Evolutionary conservation across 225 moss, liverwort and hornwort species (phyloP), one percentile per base, ranked within the genome.

Genomic region (Polytrichum commune): DNA sequence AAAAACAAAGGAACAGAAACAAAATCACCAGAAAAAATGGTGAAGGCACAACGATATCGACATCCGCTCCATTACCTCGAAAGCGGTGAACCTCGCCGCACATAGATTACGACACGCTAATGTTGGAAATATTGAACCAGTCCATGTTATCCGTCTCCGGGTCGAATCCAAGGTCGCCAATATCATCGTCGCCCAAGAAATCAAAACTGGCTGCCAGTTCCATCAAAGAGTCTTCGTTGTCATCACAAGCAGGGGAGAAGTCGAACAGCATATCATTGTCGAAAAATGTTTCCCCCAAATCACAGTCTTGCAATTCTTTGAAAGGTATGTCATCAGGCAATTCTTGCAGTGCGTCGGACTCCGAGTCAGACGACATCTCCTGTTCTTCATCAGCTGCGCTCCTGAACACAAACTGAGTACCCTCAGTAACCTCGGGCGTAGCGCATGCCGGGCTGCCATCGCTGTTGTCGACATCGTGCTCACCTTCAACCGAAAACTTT

Each of bases 251-350:
- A 24, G 76, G 68, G 0, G 87, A 76, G 0, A 81, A 79, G 68
- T 92, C 88, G 35, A 95, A 93, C 19, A 86, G 73, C 27, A 93
- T 77, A 25, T 90, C 82, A 27, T 89, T 83, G 0, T 78, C 53
- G 0, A 84, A 27, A 55, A 75, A 75, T 1, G 75, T 72, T 27
- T 81, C 77, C 5, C 65, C 69, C 0, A 81, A 63, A 55, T 86
- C 80, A 30, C 66, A 64, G 9, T 38, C 53, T 5, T 63, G 64
- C 0, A 69, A 62, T 0, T 79, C 29, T 26, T 68, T 60, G 27
- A 63, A 63, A 13, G 23, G 23, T 63, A 24, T 8, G 7, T 23
- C 19, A 8, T 46, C 19, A 9, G 71, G 22, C 29, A 46, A 8
- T 7, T 61, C 46, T 9, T 71, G 32, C 22, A 35, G 13, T 8